These are phyloP conservation scores for Glycine tomentella DNA, from an alignment of 306 rosid species.

Conservation along the genomic window DNA sequence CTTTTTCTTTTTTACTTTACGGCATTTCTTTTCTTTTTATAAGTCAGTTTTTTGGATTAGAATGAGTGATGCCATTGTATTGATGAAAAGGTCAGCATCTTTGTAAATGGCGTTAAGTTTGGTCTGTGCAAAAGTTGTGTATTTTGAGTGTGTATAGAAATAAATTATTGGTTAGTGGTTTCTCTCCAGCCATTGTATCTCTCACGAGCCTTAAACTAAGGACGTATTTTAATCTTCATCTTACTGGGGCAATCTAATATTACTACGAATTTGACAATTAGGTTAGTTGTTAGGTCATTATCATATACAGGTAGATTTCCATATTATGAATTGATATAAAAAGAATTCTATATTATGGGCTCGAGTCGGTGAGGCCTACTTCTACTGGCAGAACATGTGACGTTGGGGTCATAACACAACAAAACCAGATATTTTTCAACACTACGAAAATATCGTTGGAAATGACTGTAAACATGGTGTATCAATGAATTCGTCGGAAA, in stretches of 20 bases:
- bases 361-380: neutral
- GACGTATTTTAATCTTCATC: neutral
- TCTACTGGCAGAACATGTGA: slow-evolving; percentile 21
- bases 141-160: slow-evolving; percentile 45
- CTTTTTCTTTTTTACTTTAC: slow-evolving; percentile 14
- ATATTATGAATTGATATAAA: neutral
- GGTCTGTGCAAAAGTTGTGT: slow-evolving; percentile 39
- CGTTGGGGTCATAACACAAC: slow-evolving; percentile 10
- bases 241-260: neutral
- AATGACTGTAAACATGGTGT: neutral
- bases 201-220: too few relatives aligned
- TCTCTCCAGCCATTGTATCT: neutral
- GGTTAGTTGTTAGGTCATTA: neutral
- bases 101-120: slow-evolving; percentile 29
- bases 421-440: slow-evolving; percentile 12
- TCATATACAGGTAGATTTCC: neutral
- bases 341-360: neutral
- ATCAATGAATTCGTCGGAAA: neutral
- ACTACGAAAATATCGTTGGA: slow-evolving; percentile 3
- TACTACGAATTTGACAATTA: neutral
- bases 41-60: slow-evolving; percentile 47
- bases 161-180: slow-evolving; percentile 39
- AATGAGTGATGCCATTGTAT: slow-evolving; percentile 41
- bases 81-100: neutral
- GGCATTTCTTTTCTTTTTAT: slow-evolving; percentile 36